phyloP scores from a whole-genome alignment of 441 rosid species.

The Flueggea neowawraea region DNA sequence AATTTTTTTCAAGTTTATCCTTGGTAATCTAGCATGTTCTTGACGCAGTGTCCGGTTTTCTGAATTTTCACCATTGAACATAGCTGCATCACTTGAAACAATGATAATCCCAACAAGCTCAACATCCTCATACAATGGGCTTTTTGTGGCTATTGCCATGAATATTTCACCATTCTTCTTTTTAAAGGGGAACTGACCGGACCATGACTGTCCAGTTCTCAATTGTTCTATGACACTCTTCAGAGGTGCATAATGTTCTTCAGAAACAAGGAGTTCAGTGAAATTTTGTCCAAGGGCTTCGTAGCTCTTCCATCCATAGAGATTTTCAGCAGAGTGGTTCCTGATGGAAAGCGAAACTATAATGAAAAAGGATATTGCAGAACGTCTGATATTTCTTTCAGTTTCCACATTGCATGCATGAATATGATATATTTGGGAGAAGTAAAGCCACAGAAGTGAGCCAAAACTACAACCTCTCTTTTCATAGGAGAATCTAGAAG shows the following conservation, averaged over 20 bases:
- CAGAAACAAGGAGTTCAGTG: slow-evolving; percentile 51
- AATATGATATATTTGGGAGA: no score
- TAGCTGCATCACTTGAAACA: slow-evolving; percentile 69
- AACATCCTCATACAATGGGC: slow-evolving; percentile 58
- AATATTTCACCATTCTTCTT: slow-evolving; percentile 62
- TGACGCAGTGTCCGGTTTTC: slow-evolving; percentile 27
- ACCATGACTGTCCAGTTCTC: slow-evolving; percentile 59
- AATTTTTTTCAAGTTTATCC: slow-evolving; percentile 40
- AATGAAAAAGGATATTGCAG: no score
- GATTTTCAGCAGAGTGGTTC: slow-evolving; percentile 76
- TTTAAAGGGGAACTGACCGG: slow-evolving; percentile 80
- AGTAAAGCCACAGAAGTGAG: no score
- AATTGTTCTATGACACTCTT: slow-evolving; percentile 40
- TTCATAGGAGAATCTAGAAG: no score
- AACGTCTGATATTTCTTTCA: no score
- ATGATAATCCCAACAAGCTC: slow-evolving; percentile 63
- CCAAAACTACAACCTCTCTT: no score
- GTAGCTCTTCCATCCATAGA: slow-evolving; percentile 68
- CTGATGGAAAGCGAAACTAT: slow-evolving; percentile 27
- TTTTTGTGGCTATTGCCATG: slow-evolving; percentile 65
- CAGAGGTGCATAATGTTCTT: slow-evolving; percentile 38
- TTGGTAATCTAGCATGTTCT: slow-evolving; percentile 26
- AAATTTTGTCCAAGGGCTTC: slow-evolving; percentile 59
- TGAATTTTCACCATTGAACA: slow-evolving; percentile 36
- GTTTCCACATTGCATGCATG: no score